Base-by-base conservation (phyloP, 2,329 filamentous ascomycete species). In the Setomelanomma holmii region DNA sequence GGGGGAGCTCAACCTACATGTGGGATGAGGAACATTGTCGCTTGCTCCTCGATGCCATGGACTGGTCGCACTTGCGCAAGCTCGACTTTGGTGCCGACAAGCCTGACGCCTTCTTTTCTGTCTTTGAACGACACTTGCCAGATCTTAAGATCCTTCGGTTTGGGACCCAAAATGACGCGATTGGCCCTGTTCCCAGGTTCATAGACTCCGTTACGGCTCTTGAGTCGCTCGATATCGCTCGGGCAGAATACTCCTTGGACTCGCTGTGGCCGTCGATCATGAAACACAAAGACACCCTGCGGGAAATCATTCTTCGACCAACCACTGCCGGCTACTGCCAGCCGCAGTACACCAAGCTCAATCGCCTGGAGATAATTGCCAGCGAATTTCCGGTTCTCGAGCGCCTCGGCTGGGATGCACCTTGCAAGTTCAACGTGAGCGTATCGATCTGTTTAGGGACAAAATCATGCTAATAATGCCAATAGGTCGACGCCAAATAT, bases 81-180 rank as follows among this genome's bases (percentile, higher is more conserved):
- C 54, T 60, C 11, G 51, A 57, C 21, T 53, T 60, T 33, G 46
- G 48, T 3, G 14, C 12, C 8, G 36, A 49, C 6, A 49, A 44
- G n/a, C 57, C 56, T 4, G 34, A 36, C 6, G 23, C 8, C 4
- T 54, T 60, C 24, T 56, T 56, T 21, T 17, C 20, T 5, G 19
- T 17, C 4, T 51, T 55, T n/a, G 16, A 44, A 30, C 12, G 51
- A 45, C 11, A 4, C 8, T 12, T 57, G 6, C 51, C 57, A 19
- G 38, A 45, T 10, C 43, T 57, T 6, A 45, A 48, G 30, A 20
- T 23, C 17, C 24, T 57, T 19, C 36, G 42, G 11, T 39, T 50
- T 21, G 51, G 47, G 7, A 22, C 33, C 1, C n/a, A 16, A 16
- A 8, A 35, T 11, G 27, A 24, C 6, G 11, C 8, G 1, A 16